Base-by-base conservation (phyloP, 2,329 filamentous ascomycete genomes). In the Plectosphaerella plurivora region DNA sequence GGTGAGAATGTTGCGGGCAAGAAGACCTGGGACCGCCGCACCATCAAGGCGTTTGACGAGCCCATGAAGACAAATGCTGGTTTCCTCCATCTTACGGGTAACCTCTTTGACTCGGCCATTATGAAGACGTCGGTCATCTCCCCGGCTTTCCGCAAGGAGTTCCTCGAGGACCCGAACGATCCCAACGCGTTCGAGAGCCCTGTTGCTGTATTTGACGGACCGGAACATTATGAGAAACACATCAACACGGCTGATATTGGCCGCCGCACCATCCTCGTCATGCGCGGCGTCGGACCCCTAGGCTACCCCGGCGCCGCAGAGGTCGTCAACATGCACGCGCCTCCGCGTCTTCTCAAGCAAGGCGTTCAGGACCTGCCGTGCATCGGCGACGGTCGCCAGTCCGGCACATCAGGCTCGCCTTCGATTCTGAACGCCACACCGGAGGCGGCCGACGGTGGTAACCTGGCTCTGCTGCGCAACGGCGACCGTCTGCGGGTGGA, bases 401-500 rank as follows among this genome's bases (percentile, higher is more conserved):
- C 75, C 8, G 78, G 78, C 33, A 82, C 78, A 3, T 81, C 77
- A 3, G 77, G 74, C 0, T 78, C 74, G 3, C 78, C 78, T 1
- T 79, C 75, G 0, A 81, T 82, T 49, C 63, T 81, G n/a, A 80
- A 81, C 54, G 78, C 77, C 2, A 77, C 72, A 45, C 78, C 78
- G 8, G 78, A 82, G 61, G 78, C 78, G 12, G 76, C 77, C 2
- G 75, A 74, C 10, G 77, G 77, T 8, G 78, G 78, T 1, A 81
- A 81, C 50, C 65, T 81, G 18, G 77, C 74, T 4, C 67, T 81
- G 18, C 61, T 81, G 18, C 62, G 62, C 14, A 73, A 80, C 58
- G 77, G 78, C 2, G 78, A 81, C 58, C 62, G 62, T 46, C 57
- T 81, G 18, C 65, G 78, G 4, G 74, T 81, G 6, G 78, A 81